phyloP scores from a whole-genome alignment of 176 grass and related monocot genomes.

The Triticum urartu region DNA sequence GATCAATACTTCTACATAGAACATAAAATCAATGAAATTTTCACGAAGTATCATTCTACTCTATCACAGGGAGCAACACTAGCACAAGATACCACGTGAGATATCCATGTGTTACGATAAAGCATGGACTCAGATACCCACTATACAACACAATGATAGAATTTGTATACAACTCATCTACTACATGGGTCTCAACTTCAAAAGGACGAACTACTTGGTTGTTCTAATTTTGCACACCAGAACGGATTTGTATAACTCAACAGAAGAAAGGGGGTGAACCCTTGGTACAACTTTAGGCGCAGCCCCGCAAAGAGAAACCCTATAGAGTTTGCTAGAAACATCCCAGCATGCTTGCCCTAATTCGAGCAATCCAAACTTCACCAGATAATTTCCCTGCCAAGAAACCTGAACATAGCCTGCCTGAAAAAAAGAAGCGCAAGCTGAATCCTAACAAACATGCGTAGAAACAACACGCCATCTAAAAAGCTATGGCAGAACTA shows the following conservation, averaged over 20 bases:
- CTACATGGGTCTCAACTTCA: neutral
- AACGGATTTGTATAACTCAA: neutral
- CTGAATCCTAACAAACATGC: too few relatives aligned
- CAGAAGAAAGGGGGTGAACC: too few relatives aligned
- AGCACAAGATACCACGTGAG: neutral
- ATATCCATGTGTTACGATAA: neutral
- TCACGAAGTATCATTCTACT: neutral
- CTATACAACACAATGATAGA: neutral
- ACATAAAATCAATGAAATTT: neutral
- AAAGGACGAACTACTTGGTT: neutral
- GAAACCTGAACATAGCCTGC: too few relatives aligned
- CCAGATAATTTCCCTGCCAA: neutral
- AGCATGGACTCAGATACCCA: neutral
- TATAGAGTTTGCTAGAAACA: too few relatives aligned
- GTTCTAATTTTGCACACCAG: neutral
- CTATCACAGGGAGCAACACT: neutral
- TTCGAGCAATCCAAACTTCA: neutral
- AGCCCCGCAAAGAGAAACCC: too few relatives aligned
- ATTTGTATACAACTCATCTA: too few relatives aligned
- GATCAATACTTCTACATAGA: constrained; percentile 1
- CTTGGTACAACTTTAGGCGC: too few relatives aligned
- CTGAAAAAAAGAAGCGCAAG: too few relatives aligned
- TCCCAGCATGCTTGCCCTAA: too few relatives aligned
- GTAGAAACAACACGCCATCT: too few relatives aligned
- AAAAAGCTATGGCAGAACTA: too few relatives aligned